phyloP scores from a whole-genome alignment of 2,329 filamentous ascomycete species.

The Trichoderma endophyticum region DNA sequence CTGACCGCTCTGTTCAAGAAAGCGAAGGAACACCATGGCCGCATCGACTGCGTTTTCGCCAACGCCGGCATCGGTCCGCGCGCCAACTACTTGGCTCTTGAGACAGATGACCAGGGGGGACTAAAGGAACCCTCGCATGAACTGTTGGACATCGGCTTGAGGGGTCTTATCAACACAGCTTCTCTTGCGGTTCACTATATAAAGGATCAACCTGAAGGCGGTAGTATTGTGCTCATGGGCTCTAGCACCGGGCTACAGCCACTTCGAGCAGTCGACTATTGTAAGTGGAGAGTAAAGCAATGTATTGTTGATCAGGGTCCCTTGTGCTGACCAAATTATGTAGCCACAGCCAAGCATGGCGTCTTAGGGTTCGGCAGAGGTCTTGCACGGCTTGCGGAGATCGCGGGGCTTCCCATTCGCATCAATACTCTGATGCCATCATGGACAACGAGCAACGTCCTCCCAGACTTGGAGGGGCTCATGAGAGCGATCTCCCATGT shows the following conservation, averaged over 20 bases:
- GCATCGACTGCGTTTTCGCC: constrained; percentile 12
- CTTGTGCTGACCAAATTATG: neutral
- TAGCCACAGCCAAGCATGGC: constrained; percentile 10
- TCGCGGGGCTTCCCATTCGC: constrained; percentile 11
- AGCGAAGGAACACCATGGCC: constrained; percentile 3
- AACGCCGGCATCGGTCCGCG: constrained; percentile 10
- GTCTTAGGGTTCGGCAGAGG: constrained; percentile 9
- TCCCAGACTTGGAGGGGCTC: constrained; percentile 4
- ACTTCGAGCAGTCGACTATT: constrained; percentile 11
- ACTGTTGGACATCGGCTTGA: constrained; percentile 3
- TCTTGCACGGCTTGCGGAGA: neutral
- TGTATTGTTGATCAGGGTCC: neutral
- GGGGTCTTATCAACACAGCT: constrained; percentile 10
- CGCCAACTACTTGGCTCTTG: constrained; percentile 10
- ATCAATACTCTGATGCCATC: constrained; percentile 13
- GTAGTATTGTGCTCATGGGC: constrained; percentile 10
- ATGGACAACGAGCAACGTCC: constrained; percentile 14
- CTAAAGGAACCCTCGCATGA: constrained; percentile 7
- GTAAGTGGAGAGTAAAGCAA: neutral
- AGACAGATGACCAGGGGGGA: constrained; percentile 6
- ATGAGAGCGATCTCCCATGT: constrained; percentile 2
- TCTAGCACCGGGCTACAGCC: constrained; percentile 10
- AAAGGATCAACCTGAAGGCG: constrained; percentile 9
- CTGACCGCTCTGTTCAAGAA: constrained; percentile 1
- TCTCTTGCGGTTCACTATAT: constrained; percentile 12